phyloP scores from a whole-genome alignment of 2,329 filamentous ascomycete species.

The Trichocomaceae sp. region DNA sequence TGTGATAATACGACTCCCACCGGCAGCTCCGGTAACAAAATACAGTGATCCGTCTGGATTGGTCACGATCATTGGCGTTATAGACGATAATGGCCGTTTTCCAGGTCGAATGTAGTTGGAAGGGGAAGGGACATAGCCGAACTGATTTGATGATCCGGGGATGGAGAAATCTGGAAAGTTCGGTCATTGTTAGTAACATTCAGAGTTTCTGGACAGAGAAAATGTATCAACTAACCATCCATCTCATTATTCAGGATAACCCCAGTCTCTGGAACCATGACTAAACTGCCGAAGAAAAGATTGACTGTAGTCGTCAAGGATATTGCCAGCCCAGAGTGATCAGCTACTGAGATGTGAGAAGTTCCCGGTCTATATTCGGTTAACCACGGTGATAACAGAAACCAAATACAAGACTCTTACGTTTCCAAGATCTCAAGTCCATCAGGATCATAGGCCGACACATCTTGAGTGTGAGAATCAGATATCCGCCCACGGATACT shows the following conservation, averaged over 20 bases:
- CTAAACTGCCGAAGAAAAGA: constrained; percentile 69
- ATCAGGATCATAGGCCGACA: constrained; percentile 66
- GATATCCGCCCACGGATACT: constrained; percentile 61
- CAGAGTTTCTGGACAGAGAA: constrained; percentile 11
- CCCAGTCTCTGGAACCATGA: constrained; percentile 76
- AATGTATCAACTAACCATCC: constrained; percentile 43
- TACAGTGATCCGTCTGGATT: constrained; percentile 58
- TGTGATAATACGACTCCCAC: constrained; percentile 77
- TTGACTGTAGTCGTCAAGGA: constrained; percentile 85
- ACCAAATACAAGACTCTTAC: constrained; percentile 19
- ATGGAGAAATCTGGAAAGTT: constrained; percentile 70
- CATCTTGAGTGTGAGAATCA: constrained; percentile 64
- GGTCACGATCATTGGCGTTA: constrained; percentile 72
- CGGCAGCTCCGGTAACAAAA: constrained; percentile 67
- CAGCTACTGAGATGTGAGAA: constrained; percentile 56
- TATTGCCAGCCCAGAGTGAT: constrained; percentile 66
- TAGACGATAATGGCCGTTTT: constrained; percentile 78
- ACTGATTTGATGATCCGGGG: constrained; percentile 68
- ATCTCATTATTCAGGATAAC: constrained; percentile 65
- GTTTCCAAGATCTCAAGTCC: constrained; percentile 61
- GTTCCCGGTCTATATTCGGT: constrained; percentile 40
- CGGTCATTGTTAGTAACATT: not conserved
- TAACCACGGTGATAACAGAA: not conserved
- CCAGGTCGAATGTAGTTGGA: constrained; percentile 74
- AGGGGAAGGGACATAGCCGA: constrained; percentile 73